Base-by-base conservation (phyloP, 202 grass and related monocot genomes). In the Digitaria exilis region DNA sequence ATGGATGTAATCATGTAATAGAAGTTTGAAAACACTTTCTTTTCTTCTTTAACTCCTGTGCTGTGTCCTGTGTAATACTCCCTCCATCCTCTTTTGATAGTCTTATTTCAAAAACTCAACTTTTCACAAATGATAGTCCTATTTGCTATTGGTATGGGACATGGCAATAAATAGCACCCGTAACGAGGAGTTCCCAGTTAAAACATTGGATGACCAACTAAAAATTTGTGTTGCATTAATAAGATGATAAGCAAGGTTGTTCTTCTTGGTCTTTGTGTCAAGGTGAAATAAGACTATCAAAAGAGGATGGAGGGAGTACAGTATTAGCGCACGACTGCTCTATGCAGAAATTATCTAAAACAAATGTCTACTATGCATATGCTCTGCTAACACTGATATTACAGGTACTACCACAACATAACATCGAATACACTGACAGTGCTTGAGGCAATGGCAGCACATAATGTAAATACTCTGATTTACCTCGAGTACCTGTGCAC, bases 391-490 rank as follows among this genome's bases (percentile, higher is more conserved):
- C 30, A 64, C 35, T 84, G 41, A 49, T 75, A 41, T 85, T 50
- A 88, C 85, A 94, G 92, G 85, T 94, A 94, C 59, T 94, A 94
- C 69, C 92, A 94, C 79, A 94, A 94, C 83, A 94, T 94, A 84
- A 92, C 92, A 69, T 81, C 92, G 72, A 94, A 92, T 77, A 94
- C 89, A 6, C 67, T 94, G 63, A 81, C 80, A 41, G 84, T 94
- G 55, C 92, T 94, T 44, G 89, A 94, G 84, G 89, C 89, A 35
- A 94, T 94, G 92, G 81, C 89, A 13, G 75, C 87, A 50, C 65
- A 92, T 74, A 87, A 87, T 65, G 89, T 94, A 14, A 94, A 88
- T 75, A 92, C 92, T 84, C 75, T 94, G 49, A 90, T 94, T 81
- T 94, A 94, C 52, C n/a, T 94, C 87, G 1, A 94, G 92, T 65